Base-by-base conservation (phyloP, 164 flowering plant genomes). In the Berberis thunbergii region DNA sequence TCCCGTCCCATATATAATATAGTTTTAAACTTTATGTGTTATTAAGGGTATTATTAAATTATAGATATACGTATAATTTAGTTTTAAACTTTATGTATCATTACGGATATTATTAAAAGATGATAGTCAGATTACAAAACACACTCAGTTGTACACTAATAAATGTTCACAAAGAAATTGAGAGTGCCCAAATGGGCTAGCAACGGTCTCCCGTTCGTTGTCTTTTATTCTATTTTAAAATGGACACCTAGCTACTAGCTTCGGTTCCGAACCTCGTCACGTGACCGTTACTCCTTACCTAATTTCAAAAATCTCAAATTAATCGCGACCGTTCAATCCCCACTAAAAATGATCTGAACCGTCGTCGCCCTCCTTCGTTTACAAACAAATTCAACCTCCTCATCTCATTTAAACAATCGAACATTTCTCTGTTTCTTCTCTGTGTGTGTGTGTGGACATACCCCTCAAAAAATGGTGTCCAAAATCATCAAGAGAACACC, bases 401-500 rank as follows among this genome's bases (percentile, higher is more conserved):
- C 42, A 12, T 4, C 52, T 39, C 10, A 26, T 44, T 4, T 40
- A 54, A 70, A 53, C 52, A 52, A 52, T 12, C 10, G 13, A 57
- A 60, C 43, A 53, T 45, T 40, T n/a, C 62, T 57, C 57, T 41
- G 40, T 49, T 11, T 48, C 57, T 49, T 45, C 49, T 43, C 54
- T 65, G 8, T n/a, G 26, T 11, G 43, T 9, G 26, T 40, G 42
- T 7, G 62, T 7, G 13, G 52, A 49, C 48, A 8, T 13, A 41
- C 43, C 48, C 1, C 43, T 54, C 43, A 12, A 54, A 57, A 68
- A 77, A 87, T 92, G 98, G 96, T 82, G 70, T 77, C 95, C 59
- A 89, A 73, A 62, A 50, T 76, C 43, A 64, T 71, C 61, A 91
- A 75, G 72, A 78, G 61, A 76, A 77, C 86, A 54, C 90, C 88